A percentile compares a stretch with the other conserved stretches of the same genome.
Evolutionary conservation across 371 early-diverging fungal genomes (phyloP).

Genomic region (Rhizopus stolonifer): DNA sequence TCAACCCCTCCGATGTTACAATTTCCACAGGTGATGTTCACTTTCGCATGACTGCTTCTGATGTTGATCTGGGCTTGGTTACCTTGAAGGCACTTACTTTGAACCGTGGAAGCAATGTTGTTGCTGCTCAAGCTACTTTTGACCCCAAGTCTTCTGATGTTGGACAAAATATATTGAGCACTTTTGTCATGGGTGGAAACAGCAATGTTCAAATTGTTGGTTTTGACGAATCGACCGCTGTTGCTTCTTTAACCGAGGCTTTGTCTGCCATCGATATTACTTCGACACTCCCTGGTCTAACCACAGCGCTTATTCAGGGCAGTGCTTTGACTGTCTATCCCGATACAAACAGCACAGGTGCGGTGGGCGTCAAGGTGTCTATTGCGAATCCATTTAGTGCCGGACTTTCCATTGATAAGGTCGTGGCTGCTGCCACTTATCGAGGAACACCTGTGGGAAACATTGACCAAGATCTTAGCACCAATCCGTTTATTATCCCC

Average conservation of each 20-base stretch:
- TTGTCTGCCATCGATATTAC: conserved; percentile 45
- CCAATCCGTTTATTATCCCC: conserved; percentile 38
- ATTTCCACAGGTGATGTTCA: conserved; percentile 57
- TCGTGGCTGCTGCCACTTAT: conserved; percentile 49
- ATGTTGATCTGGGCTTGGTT: conserved; percentile 48
- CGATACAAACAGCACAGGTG: conserved; percentile 39
- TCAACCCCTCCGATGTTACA: conserved; percentile 59
- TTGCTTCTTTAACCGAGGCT: conserved; percentile 47
- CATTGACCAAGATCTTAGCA: conserved; percentile 49
- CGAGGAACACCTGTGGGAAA: conserved; percentile 53
- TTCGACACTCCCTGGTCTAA: conserved; percentile 55
- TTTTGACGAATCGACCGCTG: conserved; percentile 41
- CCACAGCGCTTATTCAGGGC: conserved; percentile 48
- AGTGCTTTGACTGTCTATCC: conserved; percentile 47
- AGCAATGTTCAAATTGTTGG: conserved; percentile 51
- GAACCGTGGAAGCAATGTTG: conserved; percentile 49
- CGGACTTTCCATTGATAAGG: conserved; percentile 48
- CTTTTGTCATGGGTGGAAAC: conserved; percentile 56
- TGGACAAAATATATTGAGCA: conserved; percentile 52
- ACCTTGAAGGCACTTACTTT: conserved; percentile 46
- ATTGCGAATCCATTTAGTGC: conserved; percentile 61
- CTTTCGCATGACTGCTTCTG: conserved; percentile 46
- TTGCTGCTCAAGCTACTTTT: conserved; percentile 47
- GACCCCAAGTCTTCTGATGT: conserved; percentile 48
- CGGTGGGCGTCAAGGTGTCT: conserved; percentile 52